Conservation (phyloP, 2,329 filamentous ascomycete genomes). For the Fonsecaea multimorphosa region DNA sequence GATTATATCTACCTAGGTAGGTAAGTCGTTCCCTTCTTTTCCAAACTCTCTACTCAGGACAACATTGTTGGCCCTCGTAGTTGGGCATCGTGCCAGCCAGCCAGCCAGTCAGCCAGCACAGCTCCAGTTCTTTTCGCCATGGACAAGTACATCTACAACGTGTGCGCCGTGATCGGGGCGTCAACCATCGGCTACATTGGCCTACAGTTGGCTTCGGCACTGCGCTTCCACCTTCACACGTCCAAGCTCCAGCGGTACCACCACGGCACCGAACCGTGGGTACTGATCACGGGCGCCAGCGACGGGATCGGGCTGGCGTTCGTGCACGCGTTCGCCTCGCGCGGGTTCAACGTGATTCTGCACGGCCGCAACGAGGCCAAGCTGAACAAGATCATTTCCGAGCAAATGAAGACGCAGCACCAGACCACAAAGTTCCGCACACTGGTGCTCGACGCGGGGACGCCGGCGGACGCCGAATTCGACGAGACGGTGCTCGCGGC, state of each 20-base stretch:
- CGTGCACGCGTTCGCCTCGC: constrained; percentile 56
- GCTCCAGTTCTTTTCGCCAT: background rate
- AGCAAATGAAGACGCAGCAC: constrained; percentile 50
- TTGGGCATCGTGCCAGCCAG: too few relatives aligned
- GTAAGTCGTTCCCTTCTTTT: too few relatives aligned
- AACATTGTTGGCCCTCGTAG: too few relatives aligned
- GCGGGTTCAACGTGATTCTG: constrained; percentile 63
- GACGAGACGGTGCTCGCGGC: constrained; percentile 39
- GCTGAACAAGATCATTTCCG: constrained; percentile 50
- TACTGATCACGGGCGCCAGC: constrained; percentile 61
- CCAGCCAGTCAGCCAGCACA: too few relatives aligned
- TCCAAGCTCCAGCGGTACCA: constrained; percentile 23
- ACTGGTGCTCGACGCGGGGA: constrained; percentile 55
- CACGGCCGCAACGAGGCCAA: constrained; percentile 63
- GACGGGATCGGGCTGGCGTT: constrained; percentile 63
- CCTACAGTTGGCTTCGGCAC: constrained; percentile 2
- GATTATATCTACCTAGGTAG: too few relatives aligned
- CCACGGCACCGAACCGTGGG: constrained; percentile 47
- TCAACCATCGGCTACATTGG: constrained; percentile 3
- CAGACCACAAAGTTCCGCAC: constrained; percentile 50
- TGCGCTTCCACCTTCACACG: constrained; percentile 19
- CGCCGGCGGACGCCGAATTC: constrained; percentile 33
- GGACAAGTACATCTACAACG: constrained; percentile 8
- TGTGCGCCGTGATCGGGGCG: constrained; percentile 16
- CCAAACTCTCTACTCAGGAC: too few relatives aligned